A percentile compares a stretch with the other conserved stretches of the same genome.
phyloP scores from a whole-genome alignment of 495 filamentous ascomycete species.

The Stereocaulon alpinum region DNA sequence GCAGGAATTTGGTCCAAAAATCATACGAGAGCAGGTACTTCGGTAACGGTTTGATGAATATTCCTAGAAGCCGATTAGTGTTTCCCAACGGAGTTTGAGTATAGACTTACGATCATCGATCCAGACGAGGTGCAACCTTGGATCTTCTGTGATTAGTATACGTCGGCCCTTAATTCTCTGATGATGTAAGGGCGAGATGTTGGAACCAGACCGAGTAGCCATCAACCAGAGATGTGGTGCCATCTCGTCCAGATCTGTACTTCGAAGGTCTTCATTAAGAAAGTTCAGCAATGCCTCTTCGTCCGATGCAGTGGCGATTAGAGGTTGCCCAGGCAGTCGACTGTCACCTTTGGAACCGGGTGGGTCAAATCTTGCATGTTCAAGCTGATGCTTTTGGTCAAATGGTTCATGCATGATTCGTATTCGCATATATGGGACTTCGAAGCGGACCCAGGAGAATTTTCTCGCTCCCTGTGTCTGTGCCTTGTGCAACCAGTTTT shows the following conservation, averaged over 20 bases:
- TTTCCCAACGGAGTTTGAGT: no score
- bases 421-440: no score
- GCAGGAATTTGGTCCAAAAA: conserved; percentile 32
- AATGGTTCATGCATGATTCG: no score
- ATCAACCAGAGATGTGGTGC: neutral
- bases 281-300: neutral
- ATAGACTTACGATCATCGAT: conserved; percentile 20
- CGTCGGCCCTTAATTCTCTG: conserved; percentile 34
- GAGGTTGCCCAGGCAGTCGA: neutral
- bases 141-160: conserved; percentile 39
- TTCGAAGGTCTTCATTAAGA: neutral
- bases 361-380: neutral
- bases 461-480: no score
- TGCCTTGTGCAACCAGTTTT: no score
- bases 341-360: neutral
- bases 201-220: neutral
- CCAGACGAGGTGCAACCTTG: conserved; percentile 49
- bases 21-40: conserved; percentile 34
- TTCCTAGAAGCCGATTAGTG: conserved; percentile 10
- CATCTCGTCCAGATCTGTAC: neutral
- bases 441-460: no score
- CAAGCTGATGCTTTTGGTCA: neutral
- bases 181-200: conserved; percentile 27
- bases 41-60: conserved; percentile 51
- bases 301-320: neutral